Evolutionary conservation across 2,329 filamentous ascomycete genomes (phyloP).

Genomic region (Thelonectria discophora): DNA sequence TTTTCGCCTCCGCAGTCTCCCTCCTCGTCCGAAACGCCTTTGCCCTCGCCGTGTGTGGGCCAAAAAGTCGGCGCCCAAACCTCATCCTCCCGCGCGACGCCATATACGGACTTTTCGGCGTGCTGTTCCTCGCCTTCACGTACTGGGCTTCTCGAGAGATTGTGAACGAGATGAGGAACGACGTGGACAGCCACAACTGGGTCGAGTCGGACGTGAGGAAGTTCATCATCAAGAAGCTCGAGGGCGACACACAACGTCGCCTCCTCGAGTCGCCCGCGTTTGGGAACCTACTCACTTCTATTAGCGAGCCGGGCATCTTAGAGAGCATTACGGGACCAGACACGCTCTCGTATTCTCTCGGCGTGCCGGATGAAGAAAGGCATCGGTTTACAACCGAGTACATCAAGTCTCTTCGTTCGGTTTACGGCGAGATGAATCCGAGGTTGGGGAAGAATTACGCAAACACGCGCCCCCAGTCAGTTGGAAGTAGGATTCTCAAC

Average conservation of each 20-base stretch:
- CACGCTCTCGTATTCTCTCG: not conserved
- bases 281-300: not conserved
- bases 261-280: not conserved
- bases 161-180: not conserved
- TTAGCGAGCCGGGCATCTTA: not conserved
- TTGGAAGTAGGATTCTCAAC: not conserved
- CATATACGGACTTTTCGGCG: not conserved
- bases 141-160: not conserved
- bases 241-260: not conserved
- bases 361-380: not conserved
- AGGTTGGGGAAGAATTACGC: not conserved
- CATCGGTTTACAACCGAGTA: not conserved
- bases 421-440: not conserved
- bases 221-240: not conserved
- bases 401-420: not conserved
- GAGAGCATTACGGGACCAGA: not conserved
- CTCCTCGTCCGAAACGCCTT: not conserved
- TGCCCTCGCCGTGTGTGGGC: not conserved
- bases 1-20: not conserved
- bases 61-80: not conserved
- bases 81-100: not conserved
- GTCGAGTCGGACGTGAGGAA: not conserved
- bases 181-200: not conserved
- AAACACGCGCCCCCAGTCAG: not conserved
- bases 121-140: not conserved